Evolutionary conservation across 768 basidiomycete genomes (phyloP).

Genomic region (Boletus speciosus): DNA sequence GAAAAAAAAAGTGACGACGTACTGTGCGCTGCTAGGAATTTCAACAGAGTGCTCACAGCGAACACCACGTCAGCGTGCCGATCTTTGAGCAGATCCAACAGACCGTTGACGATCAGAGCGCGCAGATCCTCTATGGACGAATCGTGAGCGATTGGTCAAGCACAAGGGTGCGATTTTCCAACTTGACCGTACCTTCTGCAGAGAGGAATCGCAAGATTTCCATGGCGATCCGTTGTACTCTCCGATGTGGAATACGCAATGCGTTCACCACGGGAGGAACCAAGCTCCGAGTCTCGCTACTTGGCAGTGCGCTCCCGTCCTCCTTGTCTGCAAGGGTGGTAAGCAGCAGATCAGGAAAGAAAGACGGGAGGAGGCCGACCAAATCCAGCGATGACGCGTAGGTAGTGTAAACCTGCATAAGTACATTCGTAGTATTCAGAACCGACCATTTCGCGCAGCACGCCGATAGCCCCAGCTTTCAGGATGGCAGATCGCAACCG

Average conservation of each 20-base stretch:
- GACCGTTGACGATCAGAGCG: slow-evolving; percentile 1
- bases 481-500: slow-evolving; percentile 15
- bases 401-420: slow-evolving; percentile 23
- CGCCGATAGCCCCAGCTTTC: slow-evolving; percentile 10
- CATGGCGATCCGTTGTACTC: slow-evolving; percentile 17
- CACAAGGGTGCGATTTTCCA: not conserved
- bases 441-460: slow-evolving; percentile 16
- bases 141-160: not conserved
- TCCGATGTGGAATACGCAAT: slow-evolving; percentile 12
- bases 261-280: slow-evolving; percentile 14
- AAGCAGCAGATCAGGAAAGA: not conserved
- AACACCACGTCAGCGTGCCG: slow-evolving; percentile 15
- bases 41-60: slow-evolving; percentile 12
- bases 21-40: slow-evolving; percentile 14
- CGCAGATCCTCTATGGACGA: slow-evolving; percentile 9
- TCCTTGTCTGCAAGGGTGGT: slow-evolving; percentile 3
- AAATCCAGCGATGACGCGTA: slow-evolving; percentile 17
- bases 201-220: slow-evolving; percentile 13
- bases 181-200: slow-evolving; percentile 5
- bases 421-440: slow-evolving; percentile 1
- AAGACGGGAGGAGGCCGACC: slow-evolving; percentile 8
- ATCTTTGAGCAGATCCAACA: slow-evolving; percentile 19
- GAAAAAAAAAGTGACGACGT: not conserved
- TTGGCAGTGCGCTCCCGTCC: not conserved
- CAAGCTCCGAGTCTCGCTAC: slow-evolving; percentile 1